These are phyloP conservation scores for Diplosphaera chodatii DNA, from an alignment of 139 green algal species.

Conservation along the genomic window DNA sequence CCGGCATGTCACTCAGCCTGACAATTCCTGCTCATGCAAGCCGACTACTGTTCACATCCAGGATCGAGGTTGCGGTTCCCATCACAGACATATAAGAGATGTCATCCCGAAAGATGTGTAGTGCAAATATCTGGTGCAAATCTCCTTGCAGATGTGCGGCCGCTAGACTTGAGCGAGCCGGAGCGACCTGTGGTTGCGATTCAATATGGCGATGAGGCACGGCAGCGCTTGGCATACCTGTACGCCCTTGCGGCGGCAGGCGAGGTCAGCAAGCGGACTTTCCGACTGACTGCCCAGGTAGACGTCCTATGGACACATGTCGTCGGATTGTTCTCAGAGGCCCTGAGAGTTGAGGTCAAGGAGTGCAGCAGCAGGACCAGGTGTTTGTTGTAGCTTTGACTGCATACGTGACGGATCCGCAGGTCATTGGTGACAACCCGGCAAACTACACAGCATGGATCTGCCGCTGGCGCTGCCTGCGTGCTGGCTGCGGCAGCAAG, in stretches of 20 bases:
- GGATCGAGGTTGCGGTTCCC: too few species aligned
- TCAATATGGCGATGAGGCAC: background rate
- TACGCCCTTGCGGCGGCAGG: slow-evolving; percentile 10
- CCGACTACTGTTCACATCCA: too few species aligned
- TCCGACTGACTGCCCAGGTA: slow-evolving; percentile 56
- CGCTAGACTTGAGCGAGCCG: slow-evolving; percentile 21
- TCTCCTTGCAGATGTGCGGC: background rate
- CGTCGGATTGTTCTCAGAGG: too few species aligned
- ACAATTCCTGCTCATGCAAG: too few species aligned
- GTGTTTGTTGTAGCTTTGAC: too few species aligned
- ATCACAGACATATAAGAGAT: too few species aligned
- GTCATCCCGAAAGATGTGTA: too few species aligned
- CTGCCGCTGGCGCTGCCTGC: slow-evolving; percentile 45
- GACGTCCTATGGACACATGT: slow-evolving; percentile 24
- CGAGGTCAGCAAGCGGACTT: slow-evolving; percentile 49
- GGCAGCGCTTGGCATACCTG: slow-evolving; percentile 1
- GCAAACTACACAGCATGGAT: slow-evolving; percentile 80
- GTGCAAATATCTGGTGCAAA: too few species aligned
- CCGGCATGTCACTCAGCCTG: too few species aligned
- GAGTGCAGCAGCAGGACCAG: too few species aligned
- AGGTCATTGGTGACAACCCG: slow-evolving; percentile 48
- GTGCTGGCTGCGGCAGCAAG: slow-evolving; percentile 1
- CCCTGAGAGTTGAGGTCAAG: too few species aligned
- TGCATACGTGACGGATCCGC: too few species aligned
- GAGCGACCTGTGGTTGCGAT: slow-evolving; percentile 9